These are phyloP conservation scores for Dactylellina cionopaga DNA, from an alignment of 2,329 filamentous ascomycete species.

Conservation along the genomic window DNA sequence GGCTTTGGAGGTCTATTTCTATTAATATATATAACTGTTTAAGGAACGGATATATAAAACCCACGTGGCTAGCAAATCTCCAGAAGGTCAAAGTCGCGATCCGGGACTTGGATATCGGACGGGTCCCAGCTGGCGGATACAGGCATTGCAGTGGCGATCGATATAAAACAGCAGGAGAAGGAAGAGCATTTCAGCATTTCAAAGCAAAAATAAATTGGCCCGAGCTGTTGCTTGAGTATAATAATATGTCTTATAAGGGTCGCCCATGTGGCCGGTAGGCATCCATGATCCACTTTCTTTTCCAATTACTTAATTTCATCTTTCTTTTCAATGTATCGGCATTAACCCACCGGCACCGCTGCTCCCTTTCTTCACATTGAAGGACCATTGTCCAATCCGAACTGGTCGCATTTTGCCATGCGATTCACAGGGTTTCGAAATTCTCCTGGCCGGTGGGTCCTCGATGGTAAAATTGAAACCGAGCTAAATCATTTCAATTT, in stretches of 20 bases:
- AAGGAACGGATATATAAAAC: conserved; percentile 29
- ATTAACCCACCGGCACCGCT: background rate
- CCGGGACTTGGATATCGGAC: conserved; percentile 21
- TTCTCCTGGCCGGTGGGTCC: conserved; percentile 25
- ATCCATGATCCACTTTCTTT: conserved; percentile 21
- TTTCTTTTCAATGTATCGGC: background rate
- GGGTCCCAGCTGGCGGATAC: conserved; percentile 18
- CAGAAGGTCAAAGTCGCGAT: background rate
- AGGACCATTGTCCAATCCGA: background rate
- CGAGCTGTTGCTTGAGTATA: background rate
- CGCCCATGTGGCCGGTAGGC: conserved; percentile 5
- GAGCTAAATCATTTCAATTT: conserved; percentile 7
- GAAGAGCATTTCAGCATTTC: background rate
- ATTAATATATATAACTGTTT: too few species aligned
- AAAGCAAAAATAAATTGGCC: conserved; percentile 1
- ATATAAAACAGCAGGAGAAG: conserved; percentile 19
- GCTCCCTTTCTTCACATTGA: conserved; percentile 6
- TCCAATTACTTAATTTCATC: conserved; percentile 14
- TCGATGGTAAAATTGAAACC: conserved; percentile 47
- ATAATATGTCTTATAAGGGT: background rate
- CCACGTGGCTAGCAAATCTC: conserved; percentile 30
- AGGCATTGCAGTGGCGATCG: conserved; percentile 30
- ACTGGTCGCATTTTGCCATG: conserved; percentile 28
- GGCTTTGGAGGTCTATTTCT: too few species aligned
- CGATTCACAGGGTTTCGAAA: conserved; percentile 33